Percentiles rank a stretch among this genome's conserved stretches.
Evolutionary conservation across 441 rosid species (phyloP).

Genomic region (Eruca vesicaria): DNA sequence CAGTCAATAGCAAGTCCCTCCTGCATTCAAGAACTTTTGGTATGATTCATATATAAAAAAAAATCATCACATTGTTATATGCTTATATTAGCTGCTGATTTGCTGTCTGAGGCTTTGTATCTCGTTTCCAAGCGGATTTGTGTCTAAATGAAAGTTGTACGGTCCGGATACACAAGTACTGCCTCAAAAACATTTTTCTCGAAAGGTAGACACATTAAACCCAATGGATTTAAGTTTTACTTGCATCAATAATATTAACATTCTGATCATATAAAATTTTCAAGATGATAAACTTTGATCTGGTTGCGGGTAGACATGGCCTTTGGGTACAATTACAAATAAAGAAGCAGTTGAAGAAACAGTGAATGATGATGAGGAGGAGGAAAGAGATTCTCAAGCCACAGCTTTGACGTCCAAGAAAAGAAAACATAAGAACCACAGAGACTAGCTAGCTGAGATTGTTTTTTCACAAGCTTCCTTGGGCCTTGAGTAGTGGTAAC

Average conservation of each 20-base stretch:
- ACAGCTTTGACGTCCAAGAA: constrained; percentile 36
- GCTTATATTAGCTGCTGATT: neutral
- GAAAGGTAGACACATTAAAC: constrained; percentile 42
- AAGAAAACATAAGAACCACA: constrained; percentile 40
- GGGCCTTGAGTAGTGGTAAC: constrained; percentile 31
- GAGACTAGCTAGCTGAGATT: constrained; percentile 22
- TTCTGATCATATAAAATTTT: constrained; percentile 8
- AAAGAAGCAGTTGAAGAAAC: constrained; percentile 50
- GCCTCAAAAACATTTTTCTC: constrained; percentile 57
- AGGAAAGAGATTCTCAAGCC: constrained; percentile 35
- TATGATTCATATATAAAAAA: too few species aligned
- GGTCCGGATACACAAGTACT: constrained; percentile 69
- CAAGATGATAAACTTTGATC: constrained; percentile 65
- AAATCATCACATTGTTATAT: too few species aligned
- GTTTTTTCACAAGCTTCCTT: constrained; percentile 45
- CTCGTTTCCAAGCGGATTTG: constrained; percentile 57
- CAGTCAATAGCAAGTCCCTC: constrained; percentile 45
- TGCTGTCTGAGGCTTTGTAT: neutral
- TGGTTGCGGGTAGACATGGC: constrained; percentile 64
- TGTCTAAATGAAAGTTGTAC: constrained; percentile 64
- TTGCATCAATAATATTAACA: too few species aligned
- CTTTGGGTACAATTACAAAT: constrained; percentile 34
- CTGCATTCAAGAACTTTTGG: constrained; percentile 79
- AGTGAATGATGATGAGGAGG: constrained; percentile 25
- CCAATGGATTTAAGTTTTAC: neutral